These are phyloP conservation scores for Fusarium continuum DNA, from an alignment of 2,329 filamentous ascomycete genomes.

Conservation along the genomic window DNA sequence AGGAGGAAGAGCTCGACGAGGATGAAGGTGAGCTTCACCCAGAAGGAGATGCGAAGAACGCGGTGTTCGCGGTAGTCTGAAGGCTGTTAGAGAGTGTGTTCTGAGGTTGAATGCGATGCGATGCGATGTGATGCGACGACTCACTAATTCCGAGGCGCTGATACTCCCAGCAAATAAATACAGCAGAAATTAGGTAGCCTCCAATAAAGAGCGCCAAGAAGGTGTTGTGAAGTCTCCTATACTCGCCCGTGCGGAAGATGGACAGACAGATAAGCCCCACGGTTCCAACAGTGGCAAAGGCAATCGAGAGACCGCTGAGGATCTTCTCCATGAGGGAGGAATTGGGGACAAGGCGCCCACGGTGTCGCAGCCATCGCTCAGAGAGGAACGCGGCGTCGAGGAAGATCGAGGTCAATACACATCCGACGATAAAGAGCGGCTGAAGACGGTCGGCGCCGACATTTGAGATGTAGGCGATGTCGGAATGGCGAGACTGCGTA, in stretches of 20 bases:
- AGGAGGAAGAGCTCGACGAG: slow-evolving; percentile 78
- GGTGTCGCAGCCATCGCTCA: slow-evolving; percentile 87
- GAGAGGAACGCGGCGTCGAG: slow-evolving; percentile 83
- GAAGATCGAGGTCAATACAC: slow-evolving; percentile 75
- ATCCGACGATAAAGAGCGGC: slow-evolving; percentile 81
- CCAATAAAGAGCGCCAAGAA: slow-evolving; percentile 86
- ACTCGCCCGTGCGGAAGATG: slow-evolving; percentile 82
- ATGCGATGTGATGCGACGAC: slow-evolving; percentile 37
- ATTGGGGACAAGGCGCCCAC: slow-evolving; percentile 80
- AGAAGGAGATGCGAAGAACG: slow-evolving; percentile 81
- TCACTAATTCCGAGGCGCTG: slow-evolving; percentile 79
- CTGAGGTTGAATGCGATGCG: too few relatives aligned
- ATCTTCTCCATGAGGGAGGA: slow-evolving; percentile 67
- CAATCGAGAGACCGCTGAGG: slow-evolving; percentile 68
- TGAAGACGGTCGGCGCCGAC: slow-evolving; percentile 70
- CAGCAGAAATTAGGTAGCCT: slow-evolving; percentile 84
- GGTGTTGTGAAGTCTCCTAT: slow-evolving; percentile 74
- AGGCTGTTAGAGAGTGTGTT: not conserved
- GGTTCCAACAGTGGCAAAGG: slow-evolving; percentile 78
- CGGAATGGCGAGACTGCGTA: slow-evolving; percentile 67
- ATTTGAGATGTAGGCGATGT: slow-evolving; percentile 78
- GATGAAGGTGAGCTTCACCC: slow-evolving; percentile 87
- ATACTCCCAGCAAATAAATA: slow-evolving; percentile 92
- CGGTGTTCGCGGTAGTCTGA: slow-evolving; percentile 76
- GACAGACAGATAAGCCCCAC: slow-evolving; percentile 82